phyloP scores from a whole-genome alignment of 2,329 filamentous ascomycete species.

The Botrytis fragariae region DNA sequence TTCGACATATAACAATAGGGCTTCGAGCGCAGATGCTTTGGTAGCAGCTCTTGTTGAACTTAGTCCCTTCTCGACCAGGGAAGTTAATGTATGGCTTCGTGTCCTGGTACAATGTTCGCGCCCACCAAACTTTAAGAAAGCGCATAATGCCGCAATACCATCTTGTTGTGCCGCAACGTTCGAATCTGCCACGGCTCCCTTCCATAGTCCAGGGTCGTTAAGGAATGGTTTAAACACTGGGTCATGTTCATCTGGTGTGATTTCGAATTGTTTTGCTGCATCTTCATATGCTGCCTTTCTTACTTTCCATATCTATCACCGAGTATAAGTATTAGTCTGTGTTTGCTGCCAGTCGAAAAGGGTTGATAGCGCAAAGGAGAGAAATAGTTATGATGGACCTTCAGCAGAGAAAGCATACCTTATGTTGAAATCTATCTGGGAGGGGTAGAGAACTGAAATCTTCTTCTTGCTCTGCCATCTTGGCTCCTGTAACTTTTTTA shows the following conservation, averaged over 20 bases:
- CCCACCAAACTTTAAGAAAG: slow-evolving; percentile 89
- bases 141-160: slow-evolving; percentile 80
- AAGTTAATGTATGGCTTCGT: slow-evolving; percentile 67
- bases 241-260: slow-evolving; percentile 80
- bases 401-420: slow-evolving; percentile 48
- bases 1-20: slow-evolving; percentile 84
- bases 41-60: slow-evolving; percentile 83
- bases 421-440: slow-evolving; percentile 79
- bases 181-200: slow-evolving; percentile 85
- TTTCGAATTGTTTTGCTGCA: slow-evolving; percentile 80
- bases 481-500: slow-evolving; percentile 21
- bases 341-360: not conserved
- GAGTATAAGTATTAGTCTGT: slow-evolving; percentile 30
- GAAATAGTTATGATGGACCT: not conserved
- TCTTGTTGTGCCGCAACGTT: slow-evolving; percentile 98
- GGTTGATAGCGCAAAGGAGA: not conserved
- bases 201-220: slow-evolving; percentile 83
- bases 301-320: slow-evolving; percentile 81
- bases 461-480: slow-evolving; percentile 79
- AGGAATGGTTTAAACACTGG: slow-evolving; percentile 85
- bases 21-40: slow-evolving; percentile 83
- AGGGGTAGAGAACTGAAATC: slow-evolving; percentile 79
- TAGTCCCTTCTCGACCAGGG: slow-evolving; percentile 89
- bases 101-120: slow-evolving; percentile 75
- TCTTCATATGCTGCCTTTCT: slow-evolving; percentile 94